These are phyloP conservation scores for Purshia tridentata DNA, from an alignment of 306 rosid genomes.

Conservation along the genomic window DNA sequence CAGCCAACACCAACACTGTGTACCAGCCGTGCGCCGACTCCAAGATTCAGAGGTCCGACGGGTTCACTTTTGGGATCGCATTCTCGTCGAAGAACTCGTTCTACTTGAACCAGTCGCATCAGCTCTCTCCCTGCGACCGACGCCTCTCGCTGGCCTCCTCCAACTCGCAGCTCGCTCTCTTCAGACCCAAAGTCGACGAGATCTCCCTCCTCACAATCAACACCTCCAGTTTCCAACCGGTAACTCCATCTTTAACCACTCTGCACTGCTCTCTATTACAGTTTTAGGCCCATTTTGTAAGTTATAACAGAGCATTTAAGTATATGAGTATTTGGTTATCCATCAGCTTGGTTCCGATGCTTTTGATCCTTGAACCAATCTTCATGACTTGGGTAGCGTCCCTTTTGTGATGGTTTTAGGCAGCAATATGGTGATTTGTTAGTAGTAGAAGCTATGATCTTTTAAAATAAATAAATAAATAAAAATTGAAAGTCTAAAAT, in stretches of 20 bases:
- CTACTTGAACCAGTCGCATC: conserved; percentile 49
- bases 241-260: conserved; percentile 9
- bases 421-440: background rate
- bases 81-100: conserved; percentile 50
- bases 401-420: no score
- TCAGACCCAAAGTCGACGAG: conserved; percentile 69
- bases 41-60: conserved; percentile 70
- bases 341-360: background rate
- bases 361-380: background rate
- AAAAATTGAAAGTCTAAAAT: background rate
- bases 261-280: background rate
- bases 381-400: background rate
- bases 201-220: conserved; percentile 72
- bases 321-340: background rate
- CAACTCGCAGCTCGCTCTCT: conserved; percentile 55
- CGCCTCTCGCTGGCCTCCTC: conserved; percentile 56
- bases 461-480: background rate
- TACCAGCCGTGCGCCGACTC: conserved; percentile 63
- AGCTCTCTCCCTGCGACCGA: conserved; percentile 72
- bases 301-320: background rate
- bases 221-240: conserved; percentile 59
- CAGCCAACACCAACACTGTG: conserved; percentile 46
- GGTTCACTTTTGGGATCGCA: conserved; percentile 70
- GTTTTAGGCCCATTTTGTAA: background rate
- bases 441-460: background rate